Conservation (phyloP, 768 basidiomycete genomes). For the Hericium rajendrae region DNA sequence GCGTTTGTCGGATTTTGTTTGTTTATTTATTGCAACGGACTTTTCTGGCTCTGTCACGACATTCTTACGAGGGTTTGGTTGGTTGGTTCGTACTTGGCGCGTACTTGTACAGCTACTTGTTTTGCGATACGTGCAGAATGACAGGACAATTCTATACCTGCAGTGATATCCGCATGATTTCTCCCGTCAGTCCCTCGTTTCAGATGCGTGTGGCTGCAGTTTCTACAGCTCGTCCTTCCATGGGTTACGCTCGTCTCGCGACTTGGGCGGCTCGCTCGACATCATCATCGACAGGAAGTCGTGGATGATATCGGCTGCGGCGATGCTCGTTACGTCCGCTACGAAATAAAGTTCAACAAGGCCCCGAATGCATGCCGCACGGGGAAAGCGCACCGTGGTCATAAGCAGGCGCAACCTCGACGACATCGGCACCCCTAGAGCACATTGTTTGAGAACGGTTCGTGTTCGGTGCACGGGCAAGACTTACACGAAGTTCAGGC, state of each 20-base stretch:
- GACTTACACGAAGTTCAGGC: conserved; percentile 70
- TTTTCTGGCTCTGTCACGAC: not conserved
- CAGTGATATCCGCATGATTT: not conserved
- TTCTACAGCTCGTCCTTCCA: conserved; percentile 22
- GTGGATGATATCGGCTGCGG: conserved; percentile 59
- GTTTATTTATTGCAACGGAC: not conserved
- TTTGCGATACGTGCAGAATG: not conserved
- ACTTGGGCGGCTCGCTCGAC: conserved; percentile 29
- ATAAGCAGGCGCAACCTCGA: conserved; percentile 69
- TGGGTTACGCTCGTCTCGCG: conserved; percentile 12
- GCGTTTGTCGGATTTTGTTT: not conserved
- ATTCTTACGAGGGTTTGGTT: conserved; percentile 22
- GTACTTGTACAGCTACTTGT: not conserved
- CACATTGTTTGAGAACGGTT: not conserved
- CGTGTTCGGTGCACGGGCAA: too few relatives aligned
- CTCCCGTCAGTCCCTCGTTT: not conserved
- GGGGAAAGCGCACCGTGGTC: conserved; percentile 42
- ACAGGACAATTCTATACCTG: not conserved
- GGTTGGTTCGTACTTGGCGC: not conserved
- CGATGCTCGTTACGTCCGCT: conserved; percentile 62
- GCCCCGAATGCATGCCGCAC: not conserved
- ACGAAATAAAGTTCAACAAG: not conserved
- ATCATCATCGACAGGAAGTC: conserved; percentile 60
- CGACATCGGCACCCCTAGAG: conserved; percentile 56
- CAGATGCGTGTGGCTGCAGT: not conserved